Conservation (phyloP, 441 rosid species). For the Omphalea diandra region DNA sequence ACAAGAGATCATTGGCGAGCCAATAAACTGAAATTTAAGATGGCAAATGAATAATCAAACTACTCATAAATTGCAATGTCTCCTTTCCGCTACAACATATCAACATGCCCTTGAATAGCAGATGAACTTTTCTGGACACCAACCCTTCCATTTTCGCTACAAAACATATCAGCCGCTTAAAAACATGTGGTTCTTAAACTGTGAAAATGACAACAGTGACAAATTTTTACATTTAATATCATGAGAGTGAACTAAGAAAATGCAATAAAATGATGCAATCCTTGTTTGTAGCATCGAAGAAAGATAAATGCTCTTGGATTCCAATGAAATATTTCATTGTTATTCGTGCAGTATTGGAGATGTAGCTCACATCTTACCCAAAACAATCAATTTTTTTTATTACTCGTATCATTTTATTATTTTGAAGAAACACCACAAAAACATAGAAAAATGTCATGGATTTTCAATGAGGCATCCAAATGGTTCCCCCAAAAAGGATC, state of each 20-base stretch:
- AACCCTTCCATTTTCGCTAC: background rate
- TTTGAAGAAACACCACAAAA: background rate
- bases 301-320: background rate
- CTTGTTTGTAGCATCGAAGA: background rate
- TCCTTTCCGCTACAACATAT: background rate
- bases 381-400: background rate
- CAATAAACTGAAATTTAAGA: background rate
- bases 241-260: background rate
- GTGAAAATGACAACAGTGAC: slow-evolving; percentile 5
- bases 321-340: background rate
- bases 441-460: background rate
- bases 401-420: background rate
- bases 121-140: background rate
- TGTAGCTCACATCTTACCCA: background rate
- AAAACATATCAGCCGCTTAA: background rate
- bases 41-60: slow-evolving; percentile 9
- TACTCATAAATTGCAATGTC: background rate
- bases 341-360: background rate
- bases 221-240: background rate
- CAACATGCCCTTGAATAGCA: background rate
- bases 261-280: background rate
- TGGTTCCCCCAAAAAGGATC: background rate
- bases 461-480: background rate
- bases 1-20: slow-evolving; percentile 9
- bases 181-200: slow-evolving; percentile 9